phyloP scores from a whole-genome alignment of 306 rosid species.

The Medicago lupulina region DNA sequence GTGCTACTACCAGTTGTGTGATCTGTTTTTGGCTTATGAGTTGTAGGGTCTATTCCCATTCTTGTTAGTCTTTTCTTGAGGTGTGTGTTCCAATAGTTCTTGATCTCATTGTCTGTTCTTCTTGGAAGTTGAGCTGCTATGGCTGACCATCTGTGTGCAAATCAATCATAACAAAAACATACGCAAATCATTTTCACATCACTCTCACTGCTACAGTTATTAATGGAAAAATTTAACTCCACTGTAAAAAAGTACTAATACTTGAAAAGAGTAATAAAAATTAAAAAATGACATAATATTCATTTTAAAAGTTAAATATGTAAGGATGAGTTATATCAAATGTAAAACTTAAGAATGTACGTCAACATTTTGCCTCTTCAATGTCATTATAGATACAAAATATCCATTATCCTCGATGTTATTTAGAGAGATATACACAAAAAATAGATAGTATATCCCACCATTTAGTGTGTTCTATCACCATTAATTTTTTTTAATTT shows the following conservation, averaged over 20 bases:
- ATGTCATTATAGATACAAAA: too few species aligned
- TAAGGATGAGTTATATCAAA: background rate
- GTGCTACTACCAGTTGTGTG: background rate
- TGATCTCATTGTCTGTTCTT: slow-evolving; percentile 62
- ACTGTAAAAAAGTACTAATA: too few species aligned
- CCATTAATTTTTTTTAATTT: too few species aligned
- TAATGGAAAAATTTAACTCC: too few species aligned
- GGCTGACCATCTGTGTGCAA: slow-evolving; percentile 53
- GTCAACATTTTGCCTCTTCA: background rate
- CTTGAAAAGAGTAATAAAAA: too few species aligned
- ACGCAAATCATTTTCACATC: background rate
- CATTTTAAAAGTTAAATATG: too few species aligned
- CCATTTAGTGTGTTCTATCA: too few species aligned
- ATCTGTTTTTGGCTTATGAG: slow-evolving; percentile 54
- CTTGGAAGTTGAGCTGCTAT: slow-evolving; percentile 58
- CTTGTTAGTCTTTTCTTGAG: slow-evolving; percentile 55
- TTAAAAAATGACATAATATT: too few species aligned
- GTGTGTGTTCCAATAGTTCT: slow-evolving; percentile 62
- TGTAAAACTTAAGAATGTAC: background rate
- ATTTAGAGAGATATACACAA: too few species aligned
- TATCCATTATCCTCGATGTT: too few species aligned
- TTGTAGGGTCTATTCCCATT: slow-evolving; percentile 58
- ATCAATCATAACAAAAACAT: background rate
- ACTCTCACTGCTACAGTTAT: too few species aligned
- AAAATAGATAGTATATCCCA: too few species aligned